phyloP scores from a whole-genome alignment of 768 basidiomycete genomes.

The Naganishia vishniacii region DNA sequence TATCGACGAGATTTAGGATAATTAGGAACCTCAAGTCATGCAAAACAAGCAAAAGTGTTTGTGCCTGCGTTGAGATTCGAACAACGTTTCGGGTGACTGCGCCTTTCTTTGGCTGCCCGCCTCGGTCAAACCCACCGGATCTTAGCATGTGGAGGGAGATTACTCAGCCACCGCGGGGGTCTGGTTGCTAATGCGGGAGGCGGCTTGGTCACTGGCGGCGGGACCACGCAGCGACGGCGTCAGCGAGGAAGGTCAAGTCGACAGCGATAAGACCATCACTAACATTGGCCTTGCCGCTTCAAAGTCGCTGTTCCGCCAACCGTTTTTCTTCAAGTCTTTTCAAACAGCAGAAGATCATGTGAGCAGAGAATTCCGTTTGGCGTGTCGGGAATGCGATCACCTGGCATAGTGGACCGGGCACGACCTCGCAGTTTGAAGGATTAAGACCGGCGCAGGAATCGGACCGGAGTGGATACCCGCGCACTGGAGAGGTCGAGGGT shows the following conservation, averaged over 20 bases:
- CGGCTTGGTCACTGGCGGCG: conserved; percentile 5
- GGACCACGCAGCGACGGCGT: neutral
- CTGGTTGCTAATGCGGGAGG: conserved; percentile 14
- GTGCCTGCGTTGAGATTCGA: neutral
- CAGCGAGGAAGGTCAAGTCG: conserved; percentile 17
- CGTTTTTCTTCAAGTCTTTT: conserved; percentile 20
- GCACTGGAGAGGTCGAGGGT: too few relatives aligned
- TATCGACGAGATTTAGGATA: too few relatives aligned
- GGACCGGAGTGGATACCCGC: too few relatives aligned
- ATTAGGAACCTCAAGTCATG: too few relatives aligned
- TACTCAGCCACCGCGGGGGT: conserved; percentile 13
- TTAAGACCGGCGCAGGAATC: too few relatives aligned
- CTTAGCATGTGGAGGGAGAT: conserved; percentile 8
- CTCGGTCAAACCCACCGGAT: neutral
- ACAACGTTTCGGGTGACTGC: neutral
- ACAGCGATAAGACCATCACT: conserved; percentile 11
- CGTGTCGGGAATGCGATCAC: neutral
- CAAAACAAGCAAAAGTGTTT: too few relatives aligned
- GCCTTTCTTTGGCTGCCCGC: neutral
- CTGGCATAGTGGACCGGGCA: neutral
- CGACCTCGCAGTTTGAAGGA: neutral
- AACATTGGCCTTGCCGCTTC: neutral
- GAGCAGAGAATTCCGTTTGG: neutral
- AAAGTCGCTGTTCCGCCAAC: neutral
- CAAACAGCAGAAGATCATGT: conserved; percentile 5